A percentile compares a stretch with the other conserved stretches of the same genome.
phyloP scores from a whole-genome alignment of 2,329 filamentous ascomycete species.

The Claviceps purpurea region DNA sequence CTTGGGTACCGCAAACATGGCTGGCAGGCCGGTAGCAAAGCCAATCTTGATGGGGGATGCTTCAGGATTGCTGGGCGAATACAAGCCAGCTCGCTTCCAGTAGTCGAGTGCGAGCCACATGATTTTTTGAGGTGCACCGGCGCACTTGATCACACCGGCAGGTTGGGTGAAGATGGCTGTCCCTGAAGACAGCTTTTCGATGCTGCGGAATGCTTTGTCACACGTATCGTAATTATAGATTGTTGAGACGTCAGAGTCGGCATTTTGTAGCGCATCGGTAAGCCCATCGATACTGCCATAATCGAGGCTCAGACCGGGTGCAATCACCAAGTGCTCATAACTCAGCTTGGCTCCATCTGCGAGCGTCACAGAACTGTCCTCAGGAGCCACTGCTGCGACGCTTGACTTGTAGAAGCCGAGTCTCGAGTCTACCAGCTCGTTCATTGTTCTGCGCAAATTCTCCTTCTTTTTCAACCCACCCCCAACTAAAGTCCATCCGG shows the following conservation, averaged over 20 bases:
- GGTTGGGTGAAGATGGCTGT: conserved; percentile 47
- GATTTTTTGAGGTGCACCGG: conserved; percentile 47
- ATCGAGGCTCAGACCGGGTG: conserved; percentile 41
- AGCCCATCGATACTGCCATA: conserved; percentile 39
- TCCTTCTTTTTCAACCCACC: conserved; percentile 51
- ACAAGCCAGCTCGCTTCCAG: conserved; percentile 41
- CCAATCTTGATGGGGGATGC: conserved; percentile 34
- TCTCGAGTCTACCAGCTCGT: conserved; percentile 41
- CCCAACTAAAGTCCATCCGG: conserved; percentile 56
- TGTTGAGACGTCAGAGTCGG: conserved; percentile 34
- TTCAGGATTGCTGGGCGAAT: conserved; percentile 19
- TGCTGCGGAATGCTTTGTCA: conserved; percentile 37
- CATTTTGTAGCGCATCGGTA: conserved; percentile 39
- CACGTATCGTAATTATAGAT: conserved; percentile 44
- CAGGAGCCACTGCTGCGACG: conserved; percentile 38
- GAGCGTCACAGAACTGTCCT: conserved; percentile 42
- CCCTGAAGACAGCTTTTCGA: conserved; percentile 34
- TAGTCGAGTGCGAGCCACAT: conserved; percentile 49
- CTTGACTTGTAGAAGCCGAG: conserved; percentile 44
- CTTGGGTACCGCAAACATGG: conserved; percentile 49
- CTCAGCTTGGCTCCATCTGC: conserved; percentile 39
- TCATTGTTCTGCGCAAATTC: conserved; percentile 38
- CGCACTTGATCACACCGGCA: conserved; percentile 44
- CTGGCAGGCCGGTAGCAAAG: conserved; percentile 41
- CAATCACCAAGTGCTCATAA: conserved; percentile 54